A percentile compares a stretch with the other conserved stretches of the same genome.
These are phyloP conservation scores for Adansonia rubrostipa DNA, from an alignment of 441 rosid genomes.

Conservation along the genomic window DNA sequence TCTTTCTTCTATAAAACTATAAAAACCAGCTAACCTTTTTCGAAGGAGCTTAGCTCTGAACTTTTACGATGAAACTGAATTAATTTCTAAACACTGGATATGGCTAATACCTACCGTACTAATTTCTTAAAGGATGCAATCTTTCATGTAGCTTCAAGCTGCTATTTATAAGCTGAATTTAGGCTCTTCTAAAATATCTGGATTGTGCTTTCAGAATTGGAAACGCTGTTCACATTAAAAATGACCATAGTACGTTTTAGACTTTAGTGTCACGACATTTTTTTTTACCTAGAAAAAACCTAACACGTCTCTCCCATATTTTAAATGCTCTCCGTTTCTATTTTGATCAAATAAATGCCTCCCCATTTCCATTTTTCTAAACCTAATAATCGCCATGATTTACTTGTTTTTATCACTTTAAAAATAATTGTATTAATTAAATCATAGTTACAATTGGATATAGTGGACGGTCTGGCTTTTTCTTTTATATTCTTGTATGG, in stretches of 20 bases:
- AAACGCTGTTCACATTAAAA: neutral
- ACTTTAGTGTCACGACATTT: neutral
- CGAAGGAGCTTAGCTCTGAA: neutral
- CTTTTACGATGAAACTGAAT: neutral
- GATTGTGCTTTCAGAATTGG: neutral
- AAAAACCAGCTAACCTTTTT: neutral
- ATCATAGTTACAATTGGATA: too few species aligned
- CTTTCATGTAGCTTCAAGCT: neutral
- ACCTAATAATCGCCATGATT: neutral
- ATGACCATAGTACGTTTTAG: neutral
- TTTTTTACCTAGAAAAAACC: neutral
- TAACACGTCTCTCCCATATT: neutral
- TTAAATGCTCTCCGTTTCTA: too few species aligned
- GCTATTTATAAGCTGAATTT: slow-evolving; percentile 12
- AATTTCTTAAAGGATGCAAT: neutral
- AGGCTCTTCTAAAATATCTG: neutral
- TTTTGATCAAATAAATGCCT: neutral
- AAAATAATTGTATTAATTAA: too few species aligned
- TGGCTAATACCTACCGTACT: neutral
- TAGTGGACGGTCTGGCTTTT: too few species aligned
- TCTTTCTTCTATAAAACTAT: neutral
- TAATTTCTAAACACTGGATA: neutral
- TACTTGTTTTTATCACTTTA: neutral
- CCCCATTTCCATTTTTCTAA: neutral
- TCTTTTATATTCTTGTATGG: neutral